Evolutionary conservation across 73 alveolate genomes (phyloP).

Genomic region (Paramecium sexaurelia): DNA sequence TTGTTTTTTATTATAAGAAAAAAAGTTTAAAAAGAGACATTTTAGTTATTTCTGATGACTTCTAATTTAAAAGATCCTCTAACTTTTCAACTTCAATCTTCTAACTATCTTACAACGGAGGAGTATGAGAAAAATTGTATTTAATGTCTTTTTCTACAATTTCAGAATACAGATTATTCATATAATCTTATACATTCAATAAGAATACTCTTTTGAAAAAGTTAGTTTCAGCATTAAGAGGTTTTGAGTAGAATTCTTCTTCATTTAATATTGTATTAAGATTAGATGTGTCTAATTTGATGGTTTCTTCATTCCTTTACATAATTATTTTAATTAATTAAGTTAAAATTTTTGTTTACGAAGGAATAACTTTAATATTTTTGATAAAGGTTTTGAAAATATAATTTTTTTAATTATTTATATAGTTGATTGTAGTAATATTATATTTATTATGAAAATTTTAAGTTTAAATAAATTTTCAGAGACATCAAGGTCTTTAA

Average conservation of each 20-base stretch:
- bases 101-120: neutral
- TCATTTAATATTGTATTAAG: neutral
- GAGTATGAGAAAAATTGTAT: neutral
- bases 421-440: neutral
- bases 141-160: neutral
- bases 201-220: neutral
- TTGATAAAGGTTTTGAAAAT: no score
- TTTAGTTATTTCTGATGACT: neutral
- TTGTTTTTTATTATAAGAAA: neutral
- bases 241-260: neutral
- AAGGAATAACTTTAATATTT: no score
- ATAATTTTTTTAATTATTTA: no score
- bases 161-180: neutral
- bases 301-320: neutral
- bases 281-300: neutral
- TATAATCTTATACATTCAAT: neutral
- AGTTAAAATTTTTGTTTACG: no score
- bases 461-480: neutral
- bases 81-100: neutral
- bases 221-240: neutral
- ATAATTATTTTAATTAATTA: neutral
- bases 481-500: neutral
- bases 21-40: neutral
- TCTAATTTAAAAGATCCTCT: neutral
- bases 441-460: neutral